Conservation (phyloP, 495 filamentous ascomycete genomes). For the Tuber microsphaerosporum region DNA sequence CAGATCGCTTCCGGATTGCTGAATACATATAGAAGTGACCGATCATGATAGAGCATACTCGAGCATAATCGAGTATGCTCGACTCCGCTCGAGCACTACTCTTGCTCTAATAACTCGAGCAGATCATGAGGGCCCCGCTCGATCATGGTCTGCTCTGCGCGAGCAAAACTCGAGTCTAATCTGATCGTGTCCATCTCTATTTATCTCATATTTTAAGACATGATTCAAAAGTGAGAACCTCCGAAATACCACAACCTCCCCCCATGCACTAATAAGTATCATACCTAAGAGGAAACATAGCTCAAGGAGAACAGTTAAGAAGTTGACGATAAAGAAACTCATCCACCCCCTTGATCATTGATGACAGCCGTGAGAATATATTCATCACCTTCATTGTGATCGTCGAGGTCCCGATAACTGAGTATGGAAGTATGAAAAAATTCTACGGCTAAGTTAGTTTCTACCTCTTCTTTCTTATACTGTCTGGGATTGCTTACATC, state of each 20-base stretch:
- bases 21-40: too few species aligned
- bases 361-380: slow-evolving; percentile 4
- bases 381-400: slow-evolving; percentile 7
- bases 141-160: too few species aligned
- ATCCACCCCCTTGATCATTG: neutral
- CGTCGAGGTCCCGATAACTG: neutral
- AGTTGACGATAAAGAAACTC: neutral
- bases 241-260: neutral
- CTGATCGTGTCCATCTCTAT: too few species aligned
- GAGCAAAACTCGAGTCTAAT: too few species aligned
- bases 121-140: too few species aligned
- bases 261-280: neutral
- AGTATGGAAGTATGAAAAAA: neutral
- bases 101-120: too few species aligned
- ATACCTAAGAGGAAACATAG: neutral
- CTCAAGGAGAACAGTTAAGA: too few species aligned
- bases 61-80: too few species aligned
- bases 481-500: neutral
- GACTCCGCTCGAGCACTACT: too few species aligned
- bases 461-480: neutral
- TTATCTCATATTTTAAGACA: neutral
- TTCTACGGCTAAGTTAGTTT: neutral
- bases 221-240: neutral
- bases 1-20: too few species aligned
- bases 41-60: too few species aligned